Conservation (phyloP, 495 filamentous ascomycete species). For the Letharia columbiana region DNA sequence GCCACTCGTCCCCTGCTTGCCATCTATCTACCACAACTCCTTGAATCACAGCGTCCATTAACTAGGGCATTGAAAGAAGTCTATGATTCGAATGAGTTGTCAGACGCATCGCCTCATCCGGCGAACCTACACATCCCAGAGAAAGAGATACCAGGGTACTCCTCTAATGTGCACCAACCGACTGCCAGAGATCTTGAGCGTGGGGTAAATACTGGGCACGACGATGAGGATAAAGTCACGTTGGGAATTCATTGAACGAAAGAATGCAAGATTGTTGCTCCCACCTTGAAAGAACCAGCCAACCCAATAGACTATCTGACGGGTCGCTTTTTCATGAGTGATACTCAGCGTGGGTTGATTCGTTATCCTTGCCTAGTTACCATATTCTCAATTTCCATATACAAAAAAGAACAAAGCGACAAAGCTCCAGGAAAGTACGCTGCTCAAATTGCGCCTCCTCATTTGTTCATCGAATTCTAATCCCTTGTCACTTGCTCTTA, state of each 20-base stretch:
- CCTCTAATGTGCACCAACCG: background rate
- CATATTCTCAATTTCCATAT: background rate
- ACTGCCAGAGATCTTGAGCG: background rate
- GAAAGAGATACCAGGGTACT: background rate
- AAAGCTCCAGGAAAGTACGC: background rate
- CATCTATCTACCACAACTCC: constrained; percentile 36
- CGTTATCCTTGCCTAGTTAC: background rate
- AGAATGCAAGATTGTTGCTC: background rate
- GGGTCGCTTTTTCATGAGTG: background rate
- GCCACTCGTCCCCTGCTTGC: constrained; percentile 46
- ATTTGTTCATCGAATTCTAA: background rate
- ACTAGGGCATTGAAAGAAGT: background rate
- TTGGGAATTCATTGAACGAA: background rate
- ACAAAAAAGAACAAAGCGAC: background rate
- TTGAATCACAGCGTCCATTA: constrained; percentile 12
- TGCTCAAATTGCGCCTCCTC: background rate
- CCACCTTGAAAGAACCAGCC: background rate
- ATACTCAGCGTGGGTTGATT: background rate
- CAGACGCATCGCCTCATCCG: background rate
- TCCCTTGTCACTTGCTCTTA: background rate
- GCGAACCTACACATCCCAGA: background rate
- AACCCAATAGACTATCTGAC: background rate
- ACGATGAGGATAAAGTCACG: background rate
- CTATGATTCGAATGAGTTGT: background rate
- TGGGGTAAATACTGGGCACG: background rate